phyloP scores from a whole-genome alignment of 768 basidiomycete species.

The Omphalotus guepiniiformis region DNA sequence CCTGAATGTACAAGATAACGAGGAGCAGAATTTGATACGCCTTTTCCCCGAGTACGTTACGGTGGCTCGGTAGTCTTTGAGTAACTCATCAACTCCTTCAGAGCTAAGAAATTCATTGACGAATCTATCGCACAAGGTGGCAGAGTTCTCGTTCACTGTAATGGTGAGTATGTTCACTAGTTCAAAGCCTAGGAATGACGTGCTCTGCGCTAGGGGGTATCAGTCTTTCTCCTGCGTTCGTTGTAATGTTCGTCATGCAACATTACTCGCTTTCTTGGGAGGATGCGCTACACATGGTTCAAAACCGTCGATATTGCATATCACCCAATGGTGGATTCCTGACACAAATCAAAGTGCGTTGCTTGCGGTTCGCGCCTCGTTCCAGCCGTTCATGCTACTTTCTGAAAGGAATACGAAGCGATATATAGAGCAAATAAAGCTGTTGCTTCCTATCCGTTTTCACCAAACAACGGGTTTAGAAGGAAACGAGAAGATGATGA shows the following conservation, averaged over 20 bases:
- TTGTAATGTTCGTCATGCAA: constrained; percentile 93
- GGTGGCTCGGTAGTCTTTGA: neutral
- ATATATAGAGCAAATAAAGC: constrained; percentile 81
- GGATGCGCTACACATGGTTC: constrained; percentile 83
- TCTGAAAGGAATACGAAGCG: constrained; percentile 80
- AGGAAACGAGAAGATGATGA: constrained; percentile 76
- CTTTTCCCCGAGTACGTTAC: constrained; percentile 74
- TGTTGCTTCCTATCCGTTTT: constrained; percentile 52
- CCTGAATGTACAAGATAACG: constrained; percentile 85
- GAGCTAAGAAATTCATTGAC: constrained; percentile 76
- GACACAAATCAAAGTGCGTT: constrained; percentile 80
- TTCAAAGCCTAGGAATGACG: neutral
- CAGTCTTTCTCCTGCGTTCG: constrained; percentile 82
- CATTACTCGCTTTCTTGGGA: constrained; percentile 79
- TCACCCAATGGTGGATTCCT: constrained; percentile 90
- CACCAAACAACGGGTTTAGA: constrained; percentile 41
- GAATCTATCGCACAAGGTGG: constrained; percentile 59
- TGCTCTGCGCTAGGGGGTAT: constrained; percentile 60
- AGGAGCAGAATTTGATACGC: constrained; percentile 92
- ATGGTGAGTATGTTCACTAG: constrained; percentile 52
- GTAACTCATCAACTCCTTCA: constrained; percentile 21
- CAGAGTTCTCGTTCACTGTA: constrained; percentile 85
- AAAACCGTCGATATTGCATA: constrained; percentile 90
- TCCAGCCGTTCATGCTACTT: neutral
- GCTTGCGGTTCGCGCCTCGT: neutral